Evolutionary conservation across 768 basidiomycete species (phyloP).

Genomic region (Floccularia luteovirens): DNA sequence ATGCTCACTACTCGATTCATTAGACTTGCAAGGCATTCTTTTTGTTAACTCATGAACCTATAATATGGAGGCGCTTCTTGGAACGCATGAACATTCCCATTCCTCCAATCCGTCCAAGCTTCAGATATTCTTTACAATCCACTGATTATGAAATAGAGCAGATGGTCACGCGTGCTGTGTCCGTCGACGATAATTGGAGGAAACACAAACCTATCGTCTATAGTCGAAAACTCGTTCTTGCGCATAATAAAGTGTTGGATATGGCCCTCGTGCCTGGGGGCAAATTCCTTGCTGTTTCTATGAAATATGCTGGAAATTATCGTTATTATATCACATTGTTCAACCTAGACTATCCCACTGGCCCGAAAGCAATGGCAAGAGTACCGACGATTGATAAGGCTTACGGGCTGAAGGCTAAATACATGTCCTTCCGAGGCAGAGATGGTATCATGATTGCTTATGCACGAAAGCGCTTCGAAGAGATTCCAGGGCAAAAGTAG

Average conservation of each 20-base stretch:
- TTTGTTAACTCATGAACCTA: slow-evolving; percentile 56
- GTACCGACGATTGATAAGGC: slow-evolving; percentile 40
- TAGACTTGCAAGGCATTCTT: slow-evolving; percentile 57
- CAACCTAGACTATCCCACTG: slow-evolving; percentile 46
- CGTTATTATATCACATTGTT: slow-evolving; percentile 47
- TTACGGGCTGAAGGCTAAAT: slow-evolving; percentile 53
- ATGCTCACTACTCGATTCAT: neutral
- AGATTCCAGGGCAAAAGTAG: too few species aligned
- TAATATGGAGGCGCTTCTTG: slow-evolving; percentile 65
- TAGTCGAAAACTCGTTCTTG: too few species aligned
- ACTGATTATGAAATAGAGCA: slow-evolving; percentile 45
- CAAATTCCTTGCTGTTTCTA: slow-evolving; percentile 59
- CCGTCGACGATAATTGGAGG: slow-evolving; percentile 55
- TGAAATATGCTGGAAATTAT: slow-evolving; percentile 30
- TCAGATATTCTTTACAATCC: slow-evolving; percentile 28
- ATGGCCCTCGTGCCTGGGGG: slow-evolving; percentile 61
- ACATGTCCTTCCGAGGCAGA: slow-evolving; percentile 35
- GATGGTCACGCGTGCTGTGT: slow-evolving; percentile 51
- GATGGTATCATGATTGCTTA: slow-evolving; percentile 53
- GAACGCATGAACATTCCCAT: slow-evolving; percentile 44
- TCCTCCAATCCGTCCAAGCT: slow-evolving; percentile 54
- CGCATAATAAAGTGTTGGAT: slow-evolving; percentile 15
- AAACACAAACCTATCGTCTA: slow-evolving; percentile 26
- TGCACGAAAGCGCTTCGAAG: slow-evolving; percentile 27
- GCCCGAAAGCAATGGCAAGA: slow-evolving; percentile 38